phyloP scores from a whole-genome alignment of 108 stramenopile genomes.

The Pelagomonas calceolata region DNA sequence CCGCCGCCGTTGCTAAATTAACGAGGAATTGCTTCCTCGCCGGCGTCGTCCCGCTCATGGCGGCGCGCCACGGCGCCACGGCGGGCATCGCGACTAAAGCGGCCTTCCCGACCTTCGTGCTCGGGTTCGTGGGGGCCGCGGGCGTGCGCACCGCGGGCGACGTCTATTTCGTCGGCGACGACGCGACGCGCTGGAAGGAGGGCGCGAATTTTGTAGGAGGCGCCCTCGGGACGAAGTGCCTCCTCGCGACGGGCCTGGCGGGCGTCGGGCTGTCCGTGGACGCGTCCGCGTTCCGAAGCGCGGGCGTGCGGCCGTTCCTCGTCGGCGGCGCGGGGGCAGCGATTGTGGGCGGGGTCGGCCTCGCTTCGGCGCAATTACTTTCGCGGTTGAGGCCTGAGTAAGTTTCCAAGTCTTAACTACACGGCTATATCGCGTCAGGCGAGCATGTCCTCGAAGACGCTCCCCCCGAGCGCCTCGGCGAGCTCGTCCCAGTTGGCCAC shows the following conservation, averaged over 20 bases:
- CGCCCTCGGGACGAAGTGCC: constrained; percentile 40
- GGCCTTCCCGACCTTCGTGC: constrained; percentile 44
- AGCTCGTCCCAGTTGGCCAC: too few relatives aligned
- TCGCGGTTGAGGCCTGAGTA: too few relatives aligned
- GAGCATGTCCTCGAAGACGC: too few relatives aligned
- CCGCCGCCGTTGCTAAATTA: constrained; percentile 49
- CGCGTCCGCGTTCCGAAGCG: constrained; percentile 29
- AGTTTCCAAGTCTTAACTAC: too few relatives aligned
- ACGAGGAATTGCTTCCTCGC: constrained; percentile 44
- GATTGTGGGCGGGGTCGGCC: constrained; percentile 48
- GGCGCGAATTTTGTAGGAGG: constrained; percentile 16
- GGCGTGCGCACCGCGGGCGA: constrained; percentile 40
- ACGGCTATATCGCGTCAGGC: too few relatives aligned
- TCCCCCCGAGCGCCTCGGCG: too few relatives aligned
- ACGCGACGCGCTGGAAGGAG: constrained; percentile 1
- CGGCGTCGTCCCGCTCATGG: constrained; percentile 39
- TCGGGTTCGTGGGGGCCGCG: constrained; percentile 46
- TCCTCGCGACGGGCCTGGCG: constrained; percentile 52
- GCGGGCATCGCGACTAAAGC: constrained; percentile 39
- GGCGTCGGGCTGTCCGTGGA: constrained; percentile 47
- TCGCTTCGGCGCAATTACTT: constrained; percentile 8
- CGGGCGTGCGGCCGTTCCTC: constrained; percentile 46
- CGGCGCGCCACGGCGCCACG: constrained; percentile 27
- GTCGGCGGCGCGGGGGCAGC: constrained; percentile 46
- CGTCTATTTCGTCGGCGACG: constrained; percentile 19